phyloP scores from a whole-genome alignment of 2,329 filamentous ascomycete species.

The Fusarium multiceps region DNA sequence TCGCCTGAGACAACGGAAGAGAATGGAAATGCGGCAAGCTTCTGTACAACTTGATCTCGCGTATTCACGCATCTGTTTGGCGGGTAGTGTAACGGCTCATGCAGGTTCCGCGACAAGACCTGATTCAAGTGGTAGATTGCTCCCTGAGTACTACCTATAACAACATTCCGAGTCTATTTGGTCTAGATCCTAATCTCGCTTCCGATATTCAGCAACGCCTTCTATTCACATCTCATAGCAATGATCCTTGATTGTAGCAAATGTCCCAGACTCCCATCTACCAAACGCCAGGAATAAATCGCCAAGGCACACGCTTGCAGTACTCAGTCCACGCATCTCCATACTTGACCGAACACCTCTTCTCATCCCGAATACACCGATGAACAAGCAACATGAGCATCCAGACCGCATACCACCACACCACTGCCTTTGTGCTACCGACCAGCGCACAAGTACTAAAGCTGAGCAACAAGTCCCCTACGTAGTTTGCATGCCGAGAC shows the following conservation, averaged over 20 bases:
- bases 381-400: slow-evolving; percentile 59
- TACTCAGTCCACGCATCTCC: slow-evolving; percentile 58
- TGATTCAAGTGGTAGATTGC: neutral
- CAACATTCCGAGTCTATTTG: neutral
- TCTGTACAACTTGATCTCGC: neutral
- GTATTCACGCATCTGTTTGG: neutral
- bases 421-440: slow-evolving; percentile 52
- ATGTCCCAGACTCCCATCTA: neutral
- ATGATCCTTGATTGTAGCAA: neutral
- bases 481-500: slow-evolving; percentile 48
- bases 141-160: neutral
- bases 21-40: neutral
- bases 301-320: slow-evolving; percentile 55
- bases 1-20: neutral
- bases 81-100: neutral
- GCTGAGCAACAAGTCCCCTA: slow-evolving; percentile 45
- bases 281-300: slow-evolving; percentile 52
- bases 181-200: neutral
- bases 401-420: slow-evolving; percentile 59
- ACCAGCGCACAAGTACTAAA: slow-evolving; percentile 57
- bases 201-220: neutral
- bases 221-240: neutral
- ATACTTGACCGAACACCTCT: slow-evolving; percentile 58
- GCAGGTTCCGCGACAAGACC: neutral
- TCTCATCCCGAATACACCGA: slow-evolving; percentile 59